These are phyloP conservation scores for Xerocomellus dryophilus DNA, from an alignment of 768 basidiomycete genomes.

Conservation along the genomic window DNA sequence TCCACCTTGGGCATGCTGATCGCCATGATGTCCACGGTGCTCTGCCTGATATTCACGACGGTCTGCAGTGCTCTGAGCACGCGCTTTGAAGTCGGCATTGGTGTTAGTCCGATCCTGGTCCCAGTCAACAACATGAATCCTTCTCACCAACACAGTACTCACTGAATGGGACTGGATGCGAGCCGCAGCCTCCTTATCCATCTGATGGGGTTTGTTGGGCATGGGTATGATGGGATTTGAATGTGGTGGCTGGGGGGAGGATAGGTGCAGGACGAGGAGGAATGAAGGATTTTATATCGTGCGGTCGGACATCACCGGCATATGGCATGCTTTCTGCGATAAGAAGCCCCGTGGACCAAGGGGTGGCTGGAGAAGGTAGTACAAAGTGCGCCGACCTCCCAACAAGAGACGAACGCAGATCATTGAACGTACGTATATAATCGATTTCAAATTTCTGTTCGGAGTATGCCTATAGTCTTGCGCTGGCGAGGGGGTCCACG, in stretches of 20 bases:
- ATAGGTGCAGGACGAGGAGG: background rate
- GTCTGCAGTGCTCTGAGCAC: slow-evolving; percentile 8
- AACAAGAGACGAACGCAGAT: background rate
- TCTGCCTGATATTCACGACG: background rate
- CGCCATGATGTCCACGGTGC: no score
- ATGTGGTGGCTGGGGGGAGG: background rate
- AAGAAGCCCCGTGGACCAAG: background rate
- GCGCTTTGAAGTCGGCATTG: slow-evolving; percentile 7
- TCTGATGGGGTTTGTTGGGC: background rate
- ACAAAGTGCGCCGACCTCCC: background rate
- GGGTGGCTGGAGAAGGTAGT: background rate
- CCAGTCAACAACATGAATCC: background rate
- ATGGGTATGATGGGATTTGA: background rate
- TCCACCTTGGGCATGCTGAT: no score
- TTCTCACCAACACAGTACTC: background rate
- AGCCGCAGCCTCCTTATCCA: slow-evolving; percentile 2
- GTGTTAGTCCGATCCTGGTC: background rate
- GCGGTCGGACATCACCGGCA: background rate
- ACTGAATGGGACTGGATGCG: slow-evolving; percentile 13
- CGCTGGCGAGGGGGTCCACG: background rate
- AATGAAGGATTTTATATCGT: background rate
- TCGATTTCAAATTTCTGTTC: background rate
- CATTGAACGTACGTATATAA: background rate
- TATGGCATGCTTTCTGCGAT: background rate
- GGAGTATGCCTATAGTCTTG: background rate